A percentile compares a stretch with the other conserved stretches of the same genome.
phyloP scores from a whole-genome alignment of 768 basidiomycete genomes.

The Steccherinum ochraceum region DNA sequence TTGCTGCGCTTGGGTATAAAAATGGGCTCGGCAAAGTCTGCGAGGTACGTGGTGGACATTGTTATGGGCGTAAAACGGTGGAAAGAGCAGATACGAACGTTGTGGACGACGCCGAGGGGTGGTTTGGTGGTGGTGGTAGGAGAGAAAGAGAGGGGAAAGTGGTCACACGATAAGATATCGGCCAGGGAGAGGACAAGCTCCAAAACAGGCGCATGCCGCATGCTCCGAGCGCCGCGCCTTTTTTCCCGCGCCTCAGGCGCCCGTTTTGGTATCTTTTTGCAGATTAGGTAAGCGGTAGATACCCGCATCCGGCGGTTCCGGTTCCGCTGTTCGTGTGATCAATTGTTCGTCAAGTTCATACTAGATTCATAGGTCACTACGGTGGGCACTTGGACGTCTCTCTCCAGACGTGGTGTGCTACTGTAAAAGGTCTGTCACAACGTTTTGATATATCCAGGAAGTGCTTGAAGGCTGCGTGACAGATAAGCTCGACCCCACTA shows the following conservation, averaged over 20 bases:
- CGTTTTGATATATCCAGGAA: too few species aligned
- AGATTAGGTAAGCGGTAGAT: too few species aligned
- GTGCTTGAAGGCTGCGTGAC: too few species aligned
- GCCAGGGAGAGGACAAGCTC: neutral
- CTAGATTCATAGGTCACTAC: too few species aligned
- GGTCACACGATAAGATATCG: neutral
- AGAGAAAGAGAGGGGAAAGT: neutral
- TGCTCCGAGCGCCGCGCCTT: neutral
- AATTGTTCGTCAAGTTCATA: too few species aligned
- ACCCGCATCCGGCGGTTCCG: too few species aligned
- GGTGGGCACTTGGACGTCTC: too few species aligned
- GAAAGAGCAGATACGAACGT: neutral
- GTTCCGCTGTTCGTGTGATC: too few species aligned
- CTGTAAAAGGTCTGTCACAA: too few species aligned
- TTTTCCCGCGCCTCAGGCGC: neutral
- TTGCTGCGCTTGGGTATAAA: neutral
- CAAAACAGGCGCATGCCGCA: neutral
- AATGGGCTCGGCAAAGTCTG: neutral
- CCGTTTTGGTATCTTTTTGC: too few species aligned
- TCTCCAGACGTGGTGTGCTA: too few species aligned
- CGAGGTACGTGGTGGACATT: neutral
- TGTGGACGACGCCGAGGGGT: neutral
- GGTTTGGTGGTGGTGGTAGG: neutral
- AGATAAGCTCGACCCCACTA: too few species aligned
- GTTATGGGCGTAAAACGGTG: neutral